A percentile compares a stretch with the other conserved stretches of the same genome.
Evolutionary conservation across 495 filamentous ascomycete species (phyloP).

Genomic region (Penicillium verhagenii): DNA sequence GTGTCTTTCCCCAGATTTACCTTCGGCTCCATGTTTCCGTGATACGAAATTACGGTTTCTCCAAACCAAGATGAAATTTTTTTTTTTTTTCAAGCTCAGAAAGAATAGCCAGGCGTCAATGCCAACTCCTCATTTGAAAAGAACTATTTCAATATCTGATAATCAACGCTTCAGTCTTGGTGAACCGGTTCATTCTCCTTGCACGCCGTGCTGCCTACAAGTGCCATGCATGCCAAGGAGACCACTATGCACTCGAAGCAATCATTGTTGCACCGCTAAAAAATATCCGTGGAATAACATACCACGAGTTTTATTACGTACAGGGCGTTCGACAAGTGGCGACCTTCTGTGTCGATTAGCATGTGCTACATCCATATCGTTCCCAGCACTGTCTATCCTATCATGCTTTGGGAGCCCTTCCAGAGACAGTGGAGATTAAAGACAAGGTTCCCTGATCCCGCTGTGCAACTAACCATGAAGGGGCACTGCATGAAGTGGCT

Average conservation of each 20-base stretch:
- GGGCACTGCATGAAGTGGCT: background rate
- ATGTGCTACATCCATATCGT: background rate
- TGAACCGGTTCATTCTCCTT: background rate
- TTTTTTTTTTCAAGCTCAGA: background rate
- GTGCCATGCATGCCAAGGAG: background rate
- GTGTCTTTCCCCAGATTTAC: slow-evolving; percentile 19
- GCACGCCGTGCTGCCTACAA: background rate
- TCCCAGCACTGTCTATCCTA: background rate
- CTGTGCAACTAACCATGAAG: background rate
- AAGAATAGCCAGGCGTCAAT: background rate
- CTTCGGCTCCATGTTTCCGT: slow-evolving; percentile 1
- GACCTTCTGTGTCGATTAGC: background rate
- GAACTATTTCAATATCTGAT: background rate
- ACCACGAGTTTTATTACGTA: background rate
- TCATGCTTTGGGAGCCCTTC: background rate
- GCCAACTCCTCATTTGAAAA: background rate
- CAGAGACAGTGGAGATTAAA: background rate
- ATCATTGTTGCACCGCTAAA: background rate
- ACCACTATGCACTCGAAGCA: background rate
- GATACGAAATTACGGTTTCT: background rate
- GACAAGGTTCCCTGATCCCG: background rate
- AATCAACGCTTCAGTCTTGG: background rate
- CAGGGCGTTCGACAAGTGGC: background rate
- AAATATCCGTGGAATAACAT: background rate
- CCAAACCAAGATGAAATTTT: background rate